These are phyloP conservation scores for Monascus purpureus DNA, from an alignment of 495 filamentous ascomycete species.

Conservation along the genomic window DNA sequence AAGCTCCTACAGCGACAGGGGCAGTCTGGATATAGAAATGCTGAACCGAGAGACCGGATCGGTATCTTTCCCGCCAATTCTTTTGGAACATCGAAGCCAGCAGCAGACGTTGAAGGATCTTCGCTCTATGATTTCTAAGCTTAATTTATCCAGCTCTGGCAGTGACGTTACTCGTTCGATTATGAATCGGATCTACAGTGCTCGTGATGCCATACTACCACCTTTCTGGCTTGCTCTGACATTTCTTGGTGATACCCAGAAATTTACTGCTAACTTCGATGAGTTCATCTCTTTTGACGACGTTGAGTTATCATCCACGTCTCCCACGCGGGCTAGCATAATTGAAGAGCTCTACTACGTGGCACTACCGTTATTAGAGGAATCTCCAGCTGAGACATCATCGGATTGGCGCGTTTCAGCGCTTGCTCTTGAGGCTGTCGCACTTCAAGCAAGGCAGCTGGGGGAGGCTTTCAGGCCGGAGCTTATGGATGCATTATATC, in stretches of 20 bases:
- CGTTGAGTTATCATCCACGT: conserved; percentile 15
- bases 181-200: conserved; percentile 41
- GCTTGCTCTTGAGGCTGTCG: conserved; percentile 60
- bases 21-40: conserved; percentile 13
- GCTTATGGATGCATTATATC: conserved; percentile 84
- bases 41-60: conserved; percentile 9
- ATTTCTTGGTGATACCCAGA: conserved; percentile 41
- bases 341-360: conserved; percentile 72
- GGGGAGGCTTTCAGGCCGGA: conserved; percentile 63
- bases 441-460: conserved; percentile 54
- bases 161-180: conserved; percentile 39
- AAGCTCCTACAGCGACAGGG: conserved; percentile 5
- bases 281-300: conserved; percentile 45
- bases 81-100: conserved; percentile 53
- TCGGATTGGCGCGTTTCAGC: conserved; percentile 58
- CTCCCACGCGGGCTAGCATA: conserved; percentile 35
- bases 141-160: conserved; percentile 27
- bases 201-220: conserved; percentile 43
- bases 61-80: conserved; percentile 41
- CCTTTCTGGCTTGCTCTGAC: conserved; percentile 75
- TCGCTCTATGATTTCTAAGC: conserved; percentile 24
- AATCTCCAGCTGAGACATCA: conserved; percentile 30
- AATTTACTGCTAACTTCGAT: conserved; percentile 39
- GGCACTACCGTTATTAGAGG: conserved; percentile 50
- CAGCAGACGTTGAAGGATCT: conserved; percentile 41